phyloP scores from a whole-genome alignment of 441 rosid genomes.

The Populus hybrid region DNA sequence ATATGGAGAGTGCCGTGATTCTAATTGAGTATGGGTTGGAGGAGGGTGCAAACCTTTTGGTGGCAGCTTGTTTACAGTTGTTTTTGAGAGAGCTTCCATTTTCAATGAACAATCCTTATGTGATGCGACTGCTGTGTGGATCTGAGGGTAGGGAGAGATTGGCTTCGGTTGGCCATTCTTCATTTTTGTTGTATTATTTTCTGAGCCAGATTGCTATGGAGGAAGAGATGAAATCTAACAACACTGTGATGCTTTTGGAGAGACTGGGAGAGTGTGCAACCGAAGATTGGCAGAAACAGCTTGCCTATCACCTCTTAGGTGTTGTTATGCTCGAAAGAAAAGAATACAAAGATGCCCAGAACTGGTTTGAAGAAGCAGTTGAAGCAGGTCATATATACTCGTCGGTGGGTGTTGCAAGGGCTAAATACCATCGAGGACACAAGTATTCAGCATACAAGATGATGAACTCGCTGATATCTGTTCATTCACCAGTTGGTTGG shows the following conservation, averaged over 20 bases:
- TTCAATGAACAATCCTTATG: conserved; percentile 59
- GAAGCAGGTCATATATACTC: conserved; percentile 78
- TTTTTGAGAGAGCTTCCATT: conserved; percentile 74
- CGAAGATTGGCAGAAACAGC: conserved; percentile 78
- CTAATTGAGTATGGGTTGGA: conserved; percentile 81
- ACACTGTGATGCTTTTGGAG: conserved; percentile 84
- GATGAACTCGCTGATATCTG: conserved; percentile 62
- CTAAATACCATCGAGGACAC: conserved; percentile 83
- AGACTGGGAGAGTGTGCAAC: conserved; percentile 72
- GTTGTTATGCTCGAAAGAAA: conserved; percentile 85
- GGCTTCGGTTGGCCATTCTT: conserved; percentile 65
- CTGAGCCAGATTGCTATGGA: conserved; percentile 84
- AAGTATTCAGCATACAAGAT: conserved; percentile 84
- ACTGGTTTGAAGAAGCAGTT: conserved; percentile 70
- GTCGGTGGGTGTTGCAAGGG: conserved; percentile 72
- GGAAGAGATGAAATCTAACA: conserved; percentile 76
- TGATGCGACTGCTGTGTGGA: conserved; percentile 64
- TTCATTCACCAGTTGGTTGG: conserved; percentile 79
- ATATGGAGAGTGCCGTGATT: conserved; percentile 57
- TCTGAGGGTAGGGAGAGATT: conserved; percentile 61
- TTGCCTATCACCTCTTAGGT: conserved; percentile 78
- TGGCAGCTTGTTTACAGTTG: conserved; percentile 84
- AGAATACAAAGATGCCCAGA: conserved; percentile 84
- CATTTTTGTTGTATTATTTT: conserved; percentile 77
- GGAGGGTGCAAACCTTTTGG: conserved; percentile 68